Evolutionary conservation across 768 basidiomycete genomes (phyloP), one percentile per base, ranked within the genome.

Genomic region (Floccularia luteovirens): DNA sequence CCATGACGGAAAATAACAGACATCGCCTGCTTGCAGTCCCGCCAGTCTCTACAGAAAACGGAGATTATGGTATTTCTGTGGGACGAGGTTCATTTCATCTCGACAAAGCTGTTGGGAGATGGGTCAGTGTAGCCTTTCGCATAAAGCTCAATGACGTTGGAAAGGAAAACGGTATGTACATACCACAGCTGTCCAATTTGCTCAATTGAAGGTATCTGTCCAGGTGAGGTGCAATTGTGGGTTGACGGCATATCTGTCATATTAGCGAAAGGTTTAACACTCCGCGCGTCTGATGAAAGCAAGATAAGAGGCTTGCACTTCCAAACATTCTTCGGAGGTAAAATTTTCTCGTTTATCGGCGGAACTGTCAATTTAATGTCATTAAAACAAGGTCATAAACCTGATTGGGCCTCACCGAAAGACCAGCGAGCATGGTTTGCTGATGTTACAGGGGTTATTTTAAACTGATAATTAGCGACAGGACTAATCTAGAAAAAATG

Each of bases 321-420:
- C 37, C 75, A 85, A 56, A 86, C 84, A 0, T 89, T 87, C 64
- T 89, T 89, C 45, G 84, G 83, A 31, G 82, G 80, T 77, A 48
- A 39, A 63, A 50, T 35, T 13, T 14, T 20, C 19, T 16, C 36
- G 16, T 34, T 20, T 22, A 32, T 31, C 20, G n/a, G 13, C 16
- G 22, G 12, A 8, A 3, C 24, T 32, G 2, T 28, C n/a, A 6
- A 36, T 13, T 28, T 20, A 13, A 36, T 43, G 22, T 17, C 16
- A 13, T 17, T 46, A 37, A 10, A 44, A n/a, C n/a, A n/a, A 77
- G 80, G 79, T 5, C 62, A 72, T 46, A 62, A 63, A 4, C 43
- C 61, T 1, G 73, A 77, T 7, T 86, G 80, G 81, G 61, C 57
- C n/a, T 73, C 75, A 0, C 70, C 77, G 0, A 69, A 70, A 41